Evolutionary conservation across 306 rosid species (phyloP).

Genomic region (Casuarina glauca): DNA sequence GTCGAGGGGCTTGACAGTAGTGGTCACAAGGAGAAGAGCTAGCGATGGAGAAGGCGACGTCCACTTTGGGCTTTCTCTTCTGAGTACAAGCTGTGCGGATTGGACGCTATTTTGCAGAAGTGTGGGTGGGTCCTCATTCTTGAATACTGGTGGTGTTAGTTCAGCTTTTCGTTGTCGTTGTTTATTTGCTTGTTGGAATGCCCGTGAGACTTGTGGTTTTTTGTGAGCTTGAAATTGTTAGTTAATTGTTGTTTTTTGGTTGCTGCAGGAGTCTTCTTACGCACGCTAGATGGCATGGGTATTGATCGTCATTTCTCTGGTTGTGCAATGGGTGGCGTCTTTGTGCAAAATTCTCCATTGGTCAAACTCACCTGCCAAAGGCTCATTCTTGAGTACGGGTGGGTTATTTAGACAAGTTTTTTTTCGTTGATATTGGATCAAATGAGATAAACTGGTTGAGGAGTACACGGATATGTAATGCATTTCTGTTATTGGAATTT

Average conservation of each 20-base stretch:
- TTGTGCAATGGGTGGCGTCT: conserved; percentile 64
- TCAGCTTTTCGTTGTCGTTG: neutral
- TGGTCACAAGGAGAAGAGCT: too few species aligned
- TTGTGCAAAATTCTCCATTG: conserved; percentile 48
- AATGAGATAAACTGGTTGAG: neutral
- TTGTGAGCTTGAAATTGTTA: neutral
- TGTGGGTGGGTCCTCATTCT: too few species aligned
- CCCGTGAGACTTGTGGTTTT: neutral
- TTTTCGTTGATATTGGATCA: neutral
- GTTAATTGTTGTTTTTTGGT: neutral
- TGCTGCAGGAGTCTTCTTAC: neutral
- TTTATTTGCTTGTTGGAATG: neutral
- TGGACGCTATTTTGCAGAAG: too few species aligned
- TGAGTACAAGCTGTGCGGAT: too few species aligned
- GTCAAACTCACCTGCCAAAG: conserved; percentile 37
- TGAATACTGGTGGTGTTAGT: too few species aligned
- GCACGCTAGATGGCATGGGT: conserved; percentile 40
- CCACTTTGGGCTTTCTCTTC: too few species aligned
- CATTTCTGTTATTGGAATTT: conserved; percentile 6
- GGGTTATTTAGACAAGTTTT: neutral
- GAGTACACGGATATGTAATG: neutral
- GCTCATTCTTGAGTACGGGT: conserved; percentile 44
- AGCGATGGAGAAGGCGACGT: too few species aligned
- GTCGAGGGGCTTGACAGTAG: too few species aligned
- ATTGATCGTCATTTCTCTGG: conserved; percentile 37